Evolutionary conservation across 1,284 basidiomycete species (phyloP).

Genomic region (Rhodotorula sp.): DNA sequence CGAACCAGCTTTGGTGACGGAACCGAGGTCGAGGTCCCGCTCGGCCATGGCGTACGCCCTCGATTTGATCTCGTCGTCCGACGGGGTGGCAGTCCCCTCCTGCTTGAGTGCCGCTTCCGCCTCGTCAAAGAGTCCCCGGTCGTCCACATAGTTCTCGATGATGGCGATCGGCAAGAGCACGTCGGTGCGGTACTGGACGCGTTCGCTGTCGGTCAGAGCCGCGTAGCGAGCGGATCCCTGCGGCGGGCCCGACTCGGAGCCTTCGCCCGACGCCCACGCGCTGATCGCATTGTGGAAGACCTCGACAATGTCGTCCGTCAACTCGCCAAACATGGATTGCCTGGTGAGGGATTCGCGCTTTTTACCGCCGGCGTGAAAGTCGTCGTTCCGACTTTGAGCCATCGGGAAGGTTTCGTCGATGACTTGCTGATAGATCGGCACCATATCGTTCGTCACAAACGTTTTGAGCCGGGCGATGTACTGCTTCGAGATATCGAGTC

Average conservation of each 20-base stretch:
- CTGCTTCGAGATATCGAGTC: background rate
- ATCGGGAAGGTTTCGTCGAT: slow-evolving; percentile 15
- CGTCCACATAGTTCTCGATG: slow-evolving; percentile 19
- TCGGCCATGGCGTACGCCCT: slow-evolving; percentile 9
- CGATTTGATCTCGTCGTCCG: slow-evolving; percentile 8
- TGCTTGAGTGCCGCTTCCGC: background rate
- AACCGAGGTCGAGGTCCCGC: slow-evolving; percentile 13
- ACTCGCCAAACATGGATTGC: slow-evolving; percentile 23
- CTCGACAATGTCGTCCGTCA: slow-evolving; percentile 9
- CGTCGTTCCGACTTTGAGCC: slow-evolving; percentile 4
- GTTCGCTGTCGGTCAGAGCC: slow-evolving; percentile 10
- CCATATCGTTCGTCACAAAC: slow-evolving; percentile 1
- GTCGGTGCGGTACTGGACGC: slow-evolving; percentile 21
- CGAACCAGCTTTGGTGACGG: slow-evolving; percentile 25
- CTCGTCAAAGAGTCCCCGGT: background rate
- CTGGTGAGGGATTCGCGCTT: slow-evolving; percentile 16
- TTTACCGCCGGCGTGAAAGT: slow-evolving; percentile 19
- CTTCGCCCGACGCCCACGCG: slow-evolving; percentile 4
- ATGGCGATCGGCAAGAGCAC: slow-evolving; percentile 22
- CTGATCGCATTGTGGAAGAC: slow-evolving; percentile 8
- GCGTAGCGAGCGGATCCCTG: slow-evolving; percentile 24
- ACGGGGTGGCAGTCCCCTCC: background rate
- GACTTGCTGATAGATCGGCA: slow-evolving; percentile 7
- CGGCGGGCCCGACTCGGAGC: background rate
- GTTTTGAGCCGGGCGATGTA: slow-evolving; percentile 12